Evolutionary conservation across 192 early-diverging fungal species (phyloP).

Genomic region (Coemansia sp.): DNA sequence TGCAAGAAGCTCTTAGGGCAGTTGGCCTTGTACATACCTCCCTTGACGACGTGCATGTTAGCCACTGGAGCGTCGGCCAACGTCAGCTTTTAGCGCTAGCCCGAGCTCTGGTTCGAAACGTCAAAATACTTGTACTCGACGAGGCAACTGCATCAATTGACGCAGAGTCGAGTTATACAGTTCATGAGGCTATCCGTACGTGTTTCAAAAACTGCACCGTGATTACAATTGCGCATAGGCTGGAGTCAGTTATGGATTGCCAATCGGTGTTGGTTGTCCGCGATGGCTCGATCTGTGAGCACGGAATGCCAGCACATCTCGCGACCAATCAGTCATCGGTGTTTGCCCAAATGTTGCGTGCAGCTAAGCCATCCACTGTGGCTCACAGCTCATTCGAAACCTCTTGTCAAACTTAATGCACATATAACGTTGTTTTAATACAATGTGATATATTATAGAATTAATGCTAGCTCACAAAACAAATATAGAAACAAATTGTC

Average conservation of each 20-base stretch:
- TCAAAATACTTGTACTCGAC: slow-evolving; percentile 66
- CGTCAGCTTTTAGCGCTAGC: slow-evolving; percentile 63
- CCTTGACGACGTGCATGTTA: slow-evolving; percentile 4
- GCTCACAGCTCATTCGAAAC: too few species aligned
- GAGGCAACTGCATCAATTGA: slow-evolving; percentile 65
- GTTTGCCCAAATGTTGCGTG: slow-evolving; percentile 10
- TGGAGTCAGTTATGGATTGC: slow-evolving; percentile 39
- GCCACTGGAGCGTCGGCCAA: slow-evolving; percentile 58
- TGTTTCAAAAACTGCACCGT: slow-evolving; percentile 59
- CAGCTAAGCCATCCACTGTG: neutral
- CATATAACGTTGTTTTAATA: too few species aligned
- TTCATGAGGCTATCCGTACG: slow-evolving; percentile 58
- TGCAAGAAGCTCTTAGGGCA: slow-evolving; percentile 63
- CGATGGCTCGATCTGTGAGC: slow-evolving; percentile 31
- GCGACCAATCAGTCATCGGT: neutral
- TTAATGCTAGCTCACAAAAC: too few species aligned
- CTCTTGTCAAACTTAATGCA: too few species aligned
- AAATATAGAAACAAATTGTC: too few species aligned
- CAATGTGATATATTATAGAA: too few species aligned
- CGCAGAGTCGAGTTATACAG: slow-evolving; percentile 44
- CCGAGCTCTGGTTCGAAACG: slow-evolving; percentile 54
- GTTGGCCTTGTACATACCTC: slow-evolving; percentile 50
- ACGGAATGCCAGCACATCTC: slow-evolving; percentile 12
- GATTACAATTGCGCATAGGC: slow-evolving; percentile 66
- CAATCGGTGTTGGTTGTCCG: slow-evolving; percentile 29